Percentiles rank a stretch among this genome's conserved stretches.
Evolutionary conservation across 2,329 filamentous ascomycete genomes (phyloP).

Genomic region (Dactylellina leptospora): DNA sequence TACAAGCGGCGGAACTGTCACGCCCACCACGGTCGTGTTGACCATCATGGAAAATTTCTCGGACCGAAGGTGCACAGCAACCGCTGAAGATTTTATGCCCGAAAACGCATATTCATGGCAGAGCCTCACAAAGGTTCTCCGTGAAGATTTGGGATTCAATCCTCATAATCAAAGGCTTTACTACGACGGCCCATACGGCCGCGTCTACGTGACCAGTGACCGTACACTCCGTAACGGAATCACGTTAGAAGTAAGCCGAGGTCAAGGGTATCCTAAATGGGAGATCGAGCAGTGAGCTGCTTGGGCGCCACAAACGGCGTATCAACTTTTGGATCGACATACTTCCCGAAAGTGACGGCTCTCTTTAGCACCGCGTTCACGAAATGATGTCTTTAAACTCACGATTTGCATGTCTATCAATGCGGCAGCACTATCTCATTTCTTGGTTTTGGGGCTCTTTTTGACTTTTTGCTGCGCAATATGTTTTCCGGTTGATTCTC

Average conservation of each 20-base stretch:
- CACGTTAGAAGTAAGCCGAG: conserved; percentile 29
- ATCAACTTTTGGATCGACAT: background rate
- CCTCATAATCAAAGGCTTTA: conserved; percentile 18
- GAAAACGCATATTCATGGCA: conserved; percentile 21
- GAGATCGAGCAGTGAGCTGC: conserved; percentile 30
- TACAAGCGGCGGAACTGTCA: conserved; percentile 22
- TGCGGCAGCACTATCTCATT: background rate
- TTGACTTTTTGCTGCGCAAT: background rate
- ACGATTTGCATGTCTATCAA: background rate
- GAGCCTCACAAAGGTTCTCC: conserved; percentile 30
- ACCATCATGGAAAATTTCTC: conserved; percentile 34
- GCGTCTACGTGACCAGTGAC: conserved; percentile 38
- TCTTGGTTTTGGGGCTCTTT: background rate
- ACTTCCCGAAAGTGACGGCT: background rate
- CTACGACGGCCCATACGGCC: conserved; percentile 36
- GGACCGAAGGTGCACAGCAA: conserved; percentile 33
- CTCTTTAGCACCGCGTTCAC: background rate
- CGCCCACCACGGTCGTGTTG: conserved; percentile 19
- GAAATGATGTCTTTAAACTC: background rate
- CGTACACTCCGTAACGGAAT: conserved; percentile 45
- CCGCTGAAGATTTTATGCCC: conserved; percentile 34
- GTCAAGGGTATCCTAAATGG: conserved; percentile 37
- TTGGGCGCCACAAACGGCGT: background rate
- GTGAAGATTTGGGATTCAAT: conserved; percentile 39
- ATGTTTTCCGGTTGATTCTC: background rate